Percentiles rank a stretch among this genome's conserved stretches.
Conservation (phyloP, 768 basidiomycete species). For the Mycena chlorophos region DNA sequence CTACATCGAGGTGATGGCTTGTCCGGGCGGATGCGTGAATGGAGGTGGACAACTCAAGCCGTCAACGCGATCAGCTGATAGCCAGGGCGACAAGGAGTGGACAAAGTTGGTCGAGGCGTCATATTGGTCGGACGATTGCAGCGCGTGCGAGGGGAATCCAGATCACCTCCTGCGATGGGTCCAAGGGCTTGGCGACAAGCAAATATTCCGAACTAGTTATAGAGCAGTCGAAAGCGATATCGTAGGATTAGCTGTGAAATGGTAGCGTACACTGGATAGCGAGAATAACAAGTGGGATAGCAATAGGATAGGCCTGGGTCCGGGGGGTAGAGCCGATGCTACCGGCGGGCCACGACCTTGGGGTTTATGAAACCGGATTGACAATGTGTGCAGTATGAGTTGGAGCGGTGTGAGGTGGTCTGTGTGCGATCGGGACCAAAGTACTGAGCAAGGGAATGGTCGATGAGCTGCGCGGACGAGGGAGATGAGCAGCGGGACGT, state of each 20-base stretch:
- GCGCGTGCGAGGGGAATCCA: constrained; percentile 29
- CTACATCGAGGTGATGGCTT: constrained; percentile 98
- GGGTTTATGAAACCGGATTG: constrained; percentile 48
- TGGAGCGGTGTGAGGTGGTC: constrained; percentile 50
- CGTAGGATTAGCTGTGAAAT: constrained; percentile 72
- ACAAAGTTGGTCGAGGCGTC: constrained; percentile 74
- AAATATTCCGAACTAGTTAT: constrained; percentile 77
- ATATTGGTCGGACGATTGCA: constrained; percentile 61
- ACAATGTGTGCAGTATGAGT: constrained; percentile 58
- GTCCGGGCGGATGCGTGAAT: constrained; percentile 95
- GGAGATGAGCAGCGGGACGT: constrained; percentile 27
- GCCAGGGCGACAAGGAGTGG: constrained; percentile 85
- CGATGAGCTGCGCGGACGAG: neutral
- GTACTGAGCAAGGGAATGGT: constrained; percentile 45
- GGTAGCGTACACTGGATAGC: constrained; percentile 41
- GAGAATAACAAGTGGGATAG: constrained; percentile 9
- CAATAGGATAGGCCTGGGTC: neutral
- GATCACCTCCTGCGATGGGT: constrained; percentile 29
- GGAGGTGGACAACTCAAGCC: constrained; percentile 87
- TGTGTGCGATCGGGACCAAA: constrained; percentile 71
- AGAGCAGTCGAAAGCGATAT: constrained; percentile 86
- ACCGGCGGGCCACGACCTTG: constrained; percentile 1
- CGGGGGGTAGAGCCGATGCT: neutral
- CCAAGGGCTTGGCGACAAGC: constrained; percentile 34
- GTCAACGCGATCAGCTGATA: constrained; percentile 35